A percentile compares a stretch with the other conserved stretches of the same genome.
phyloP scores from a whole-genome alignment of 345 rosid species.

The Streptanthus diversifolius region DNA sequence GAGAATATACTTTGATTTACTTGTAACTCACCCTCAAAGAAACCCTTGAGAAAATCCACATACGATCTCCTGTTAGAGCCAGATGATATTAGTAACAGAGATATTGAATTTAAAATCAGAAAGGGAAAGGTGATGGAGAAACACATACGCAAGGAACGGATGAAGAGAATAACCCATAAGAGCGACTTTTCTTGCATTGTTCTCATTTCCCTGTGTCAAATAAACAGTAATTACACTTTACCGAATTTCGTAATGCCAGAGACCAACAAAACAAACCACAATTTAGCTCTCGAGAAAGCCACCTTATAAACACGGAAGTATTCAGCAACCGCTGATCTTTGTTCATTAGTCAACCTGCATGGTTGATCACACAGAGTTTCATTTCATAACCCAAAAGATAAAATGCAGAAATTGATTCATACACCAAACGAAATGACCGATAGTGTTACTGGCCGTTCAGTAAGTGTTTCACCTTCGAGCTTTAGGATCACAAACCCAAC shows the following conservation, averaged over 20 bases:
- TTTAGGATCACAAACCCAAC: slow-evolving; percentile 96
- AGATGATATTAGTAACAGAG: slow-evolving; percentile 15
- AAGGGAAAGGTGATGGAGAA: slow-evolving; percentile 13
- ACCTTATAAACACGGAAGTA: slow-evolving; percentile 89
- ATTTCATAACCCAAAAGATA: background rate
- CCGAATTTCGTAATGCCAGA: background rate
- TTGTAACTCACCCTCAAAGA: slow-evolving; percentile 73
- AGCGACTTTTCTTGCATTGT: slow-evolving; percentile 66
- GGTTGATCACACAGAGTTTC: background rate
- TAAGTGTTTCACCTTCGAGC: slow-evolving; percentile 65
- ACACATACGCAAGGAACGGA: slow-evolving; percentile 84
- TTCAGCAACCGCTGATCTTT: slow-evolving; percentile 85
- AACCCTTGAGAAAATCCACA: slow-evolving; percentile 60
- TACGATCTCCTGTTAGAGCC: slow-evolving; percentile 71
- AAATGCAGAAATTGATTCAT: background rate
- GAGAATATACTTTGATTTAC: slow-evolving; percentile 58
- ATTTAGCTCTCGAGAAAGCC: background rate
- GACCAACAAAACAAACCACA: background rate
- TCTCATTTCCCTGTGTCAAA: slow-evolving; percentile 71
- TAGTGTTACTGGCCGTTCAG: background rate
- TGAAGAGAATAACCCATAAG: slow-evolving; percentile 66
- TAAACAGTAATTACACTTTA: slow-evolving; percentile 4
- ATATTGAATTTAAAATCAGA: background rate
- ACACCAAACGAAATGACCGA: background rate
- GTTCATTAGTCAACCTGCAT: slow-evolving; percentile 81